A percentile compares a stretch with the other conserved stretches of the same genome.
Conservation (phyloP, 495 filamentous ascomycete genomes). For the Podospora didyma region DNA sequence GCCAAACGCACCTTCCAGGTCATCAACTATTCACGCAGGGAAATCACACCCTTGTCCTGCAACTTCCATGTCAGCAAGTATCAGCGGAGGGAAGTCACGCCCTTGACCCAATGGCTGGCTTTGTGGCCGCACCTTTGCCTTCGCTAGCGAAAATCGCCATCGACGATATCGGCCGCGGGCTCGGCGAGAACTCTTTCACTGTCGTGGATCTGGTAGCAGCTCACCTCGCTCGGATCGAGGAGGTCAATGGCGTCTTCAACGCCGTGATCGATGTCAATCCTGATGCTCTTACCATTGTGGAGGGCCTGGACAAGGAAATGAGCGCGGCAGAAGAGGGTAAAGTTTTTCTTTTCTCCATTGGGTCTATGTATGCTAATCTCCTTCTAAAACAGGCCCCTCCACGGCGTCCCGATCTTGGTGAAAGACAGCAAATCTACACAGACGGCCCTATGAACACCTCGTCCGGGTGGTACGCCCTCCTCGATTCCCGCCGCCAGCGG, state of each 20-base stretch:
- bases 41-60: too few relatives aligned
- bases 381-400: too few relatives aligned
- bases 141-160: too few relatives aligned
- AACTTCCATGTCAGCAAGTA: too few relatives aligned
- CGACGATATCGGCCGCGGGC: neutral
- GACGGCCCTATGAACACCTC: slow-evolving; percentile 19
- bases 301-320: neutral
- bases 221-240: neutral
- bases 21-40: too few relatives aligned
- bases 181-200: neutral
- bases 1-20: too few relatives aligned
- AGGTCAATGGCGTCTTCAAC: neutral
- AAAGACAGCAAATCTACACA: slow-evolving; percentile 38
- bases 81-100: too few relatives aligned
- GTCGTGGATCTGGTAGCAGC: neutral
- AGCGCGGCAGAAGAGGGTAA: neutral
- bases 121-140: too few relatives aligned
- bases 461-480: slow-evolving; percentile 52
- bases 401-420: slow-evolving; percentile 2
- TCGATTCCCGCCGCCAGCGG: slow-evolving; percentile 39
- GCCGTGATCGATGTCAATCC: neutral
- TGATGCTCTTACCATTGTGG: neutral
- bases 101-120: too few relatives aligned
- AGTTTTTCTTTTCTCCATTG: too few relatives aligned
- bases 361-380: too few relatives aligned